These are phyloP conservation scores for Obba rivulosa DNA, from an alignment of 768 basidiomycete species.

Conservation along the genomic window DNA sequence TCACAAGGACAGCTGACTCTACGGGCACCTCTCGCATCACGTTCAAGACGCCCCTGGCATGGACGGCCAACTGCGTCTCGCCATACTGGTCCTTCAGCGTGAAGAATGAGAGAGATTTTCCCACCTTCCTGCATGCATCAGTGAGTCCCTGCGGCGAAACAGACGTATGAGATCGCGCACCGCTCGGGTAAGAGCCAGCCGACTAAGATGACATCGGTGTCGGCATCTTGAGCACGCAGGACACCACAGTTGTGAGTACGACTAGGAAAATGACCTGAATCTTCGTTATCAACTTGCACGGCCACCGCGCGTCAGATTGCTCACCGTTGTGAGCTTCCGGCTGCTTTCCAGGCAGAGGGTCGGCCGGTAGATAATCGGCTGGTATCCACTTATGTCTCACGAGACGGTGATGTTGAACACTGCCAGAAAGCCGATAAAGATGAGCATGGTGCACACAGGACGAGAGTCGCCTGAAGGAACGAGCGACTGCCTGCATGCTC, in stretches of 20 bases:
- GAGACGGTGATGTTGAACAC: no score
- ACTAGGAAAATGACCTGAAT: conserved; percentile 18
- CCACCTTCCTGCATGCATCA: conserved; percentile 43
- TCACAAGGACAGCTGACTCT: conserved; percentile 73
- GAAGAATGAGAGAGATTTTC: conserved; percentile 75
- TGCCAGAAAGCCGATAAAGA: no score
- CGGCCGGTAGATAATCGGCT: no score
- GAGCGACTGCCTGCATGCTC: no score
- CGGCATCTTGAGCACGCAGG: conserved; percentile 14
- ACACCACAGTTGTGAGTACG: conserved; percentile 23
- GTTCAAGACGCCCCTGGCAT: conserved; percentile 31
- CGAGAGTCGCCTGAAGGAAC: no score
- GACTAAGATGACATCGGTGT: conserved; percentile 54
- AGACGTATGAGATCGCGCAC: conserved; percentile 38
- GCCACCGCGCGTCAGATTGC: neutral
- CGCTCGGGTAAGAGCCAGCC: conserved; percentile 83
- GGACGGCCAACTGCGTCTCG: conserved; percentile 72
- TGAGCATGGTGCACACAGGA: no score
- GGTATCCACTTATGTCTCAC: no score
- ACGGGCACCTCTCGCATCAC: conserved; percentile 59
- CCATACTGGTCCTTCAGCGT: conserved; percentile 77
- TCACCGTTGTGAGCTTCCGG: no score
- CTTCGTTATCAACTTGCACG: neutral
- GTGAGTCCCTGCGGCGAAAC: conserved; percentile 1
- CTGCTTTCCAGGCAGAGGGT: no score